Evolutionary conservation across 805 yeast species (phyloP), one percentile per base, ranked within the genome.

Genomic region (Blastobotrys terrestris): DNA sequence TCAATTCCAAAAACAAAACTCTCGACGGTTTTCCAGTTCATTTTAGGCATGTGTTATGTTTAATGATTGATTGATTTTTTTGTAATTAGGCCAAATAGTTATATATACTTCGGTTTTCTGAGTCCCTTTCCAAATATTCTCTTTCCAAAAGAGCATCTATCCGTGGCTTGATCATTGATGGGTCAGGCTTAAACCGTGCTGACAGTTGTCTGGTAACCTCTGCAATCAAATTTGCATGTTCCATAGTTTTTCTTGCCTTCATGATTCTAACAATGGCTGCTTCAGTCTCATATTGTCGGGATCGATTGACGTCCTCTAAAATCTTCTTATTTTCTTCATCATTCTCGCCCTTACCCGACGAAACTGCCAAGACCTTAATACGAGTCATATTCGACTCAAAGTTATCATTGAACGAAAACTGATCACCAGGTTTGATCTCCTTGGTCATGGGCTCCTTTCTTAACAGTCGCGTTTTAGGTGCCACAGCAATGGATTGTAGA

Each of bases 191-290:
- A 66, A 90, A 91, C 55, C 94, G 71, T 41, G 74, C 71, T 19
- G 73, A 67, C 47, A 89, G 71, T 56, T 80, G 85, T 48, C 77
- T 76, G 19, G 84, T 74, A 3, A 83, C 79, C 59, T 84, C 90
- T 35, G 75, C 77, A n/a, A 87, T 71, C 50, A 90, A 72, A 41
- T 83, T 84, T 58, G 80, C 81, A 63, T 86, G 92, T 21, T 67
- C 72, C 51, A 84, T 59, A 0, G 74, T 68, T 59, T 81, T 84
- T 35, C 90, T 72, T 0, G 87, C 55, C 69, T 90, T 90, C 92
- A 90, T 83, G n/a, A 84, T 80, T 49, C 97, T 75, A 3, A 90
- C 95, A 52, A 90, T 78, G 0, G 95, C 94, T 1, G 97, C 96
- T 63, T 87, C 94, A 2, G 85, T 72, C 61, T 84, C 87, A 52